Conservation (phyloP, 2,329 filamentous ascomycete species). For the Aspergillus sojae region DNA sequence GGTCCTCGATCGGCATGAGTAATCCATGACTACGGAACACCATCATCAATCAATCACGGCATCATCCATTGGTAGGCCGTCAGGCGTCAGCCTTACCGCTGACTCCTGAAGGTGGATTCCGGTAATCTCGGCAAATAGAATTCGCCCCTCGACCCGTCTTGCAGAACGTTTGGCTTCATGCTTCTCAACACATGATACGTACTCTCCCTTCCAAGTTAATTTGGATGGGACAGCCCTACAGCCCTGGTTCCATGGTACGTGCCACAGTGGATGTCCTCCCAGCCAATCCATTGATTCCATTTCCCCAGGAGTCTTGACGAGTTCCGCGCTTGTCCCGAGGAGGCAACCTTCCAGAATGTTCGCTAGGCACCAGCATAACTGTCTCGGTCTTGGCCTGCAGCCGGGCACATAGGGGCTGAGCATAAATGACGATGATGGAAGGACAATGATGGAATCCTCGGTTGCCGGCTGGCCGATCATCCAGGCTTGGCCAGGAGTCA, state of each 20-base stretch:
- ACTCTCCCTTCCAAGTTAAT: not conserved
- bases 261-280: not conserved
- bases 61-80: not conserved
- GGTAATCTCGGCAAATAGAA: not conserved
- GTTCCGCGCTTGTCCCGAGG: constrained; percentile 4
- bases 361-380: constrained; percentile 16
- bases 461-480: not conserved
- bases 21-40: not conserved
- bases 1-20: not conserved
- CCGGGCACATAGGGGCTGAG: not conserved
- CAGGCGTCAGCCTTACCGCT: not conserved
- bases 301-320: not conserved
- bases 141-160: not conserved
- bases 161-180: not conserved
- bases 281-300: not conserved
- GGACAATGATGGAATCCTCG: not conserved
- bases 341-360: constrained; percentile 14
- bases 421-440: not conserved
- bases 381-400: not conserved
- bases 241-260: constrained; percentile 2
- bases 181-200: not conserved
- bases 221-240: constrained; percentile 2
- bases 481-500: not conserved
- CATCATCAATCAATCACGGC: not conserved
- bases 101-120: not conserved